Conservation (phyloP, 192 early-diverging fungal species). For the Gorgonomyces haynaldii region DNA sequence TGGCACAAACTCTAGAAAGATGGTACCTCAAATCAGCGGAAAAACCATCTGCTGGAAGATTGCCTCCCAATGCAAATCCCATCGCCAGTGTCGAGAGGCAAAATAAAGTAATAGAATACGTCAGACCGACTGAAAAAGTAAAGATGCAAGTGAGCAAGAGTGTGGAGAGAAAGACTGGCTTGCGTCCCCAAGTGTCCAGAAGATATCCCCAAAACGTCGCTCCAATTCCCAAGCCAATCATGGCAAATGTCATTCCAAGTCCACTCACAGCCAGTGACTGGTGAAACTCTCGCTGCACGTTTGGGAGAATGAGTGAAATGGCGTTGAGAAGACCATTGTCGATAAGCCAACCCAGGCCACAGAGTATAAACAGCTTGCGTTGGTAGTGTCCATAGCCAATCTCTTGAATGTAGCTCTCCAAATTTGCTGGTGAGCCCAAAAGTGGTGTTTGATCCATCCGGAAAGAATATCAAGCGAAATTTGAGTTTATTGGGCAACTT, state of each 20-base stretch:
- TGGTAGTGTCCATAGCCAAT: background rate
- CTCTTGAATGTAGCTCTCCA: background rate
- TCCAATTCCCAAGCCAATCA: background rate
- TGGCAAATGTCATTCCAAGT: background rate
- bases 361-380: background rate
- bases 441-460: too few species aligned
- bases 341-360: background rate
- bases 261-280: background rate
- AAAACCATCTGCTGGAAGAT: background rate
- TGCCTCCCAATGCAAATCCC: background rate
- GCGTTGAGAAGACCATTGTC: background rate
- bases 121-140: background rate
- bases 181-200: background rate
- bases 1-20: too few species aligned
- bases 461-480: too few species aligned
- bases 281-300: background rate
- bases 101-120: background rate
- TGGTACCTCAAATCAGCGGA: too few species aligned
- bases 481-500: constrained; percentile 7
- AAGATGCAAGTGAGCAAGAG: background rate
- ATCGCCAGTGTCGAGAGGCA: background rate
- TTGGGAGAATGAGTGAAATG: background rate
- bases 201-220: background rate
- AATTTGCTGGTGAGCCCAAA: background rate
- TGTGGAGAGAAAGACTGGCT: background rate